Percentiles rank a stretch among this genome's conserved stretches.
phyloP scores from a whole-genome alignment of 1,284 basidiomycete species.

The Rhizoctonia solani region DNA sequence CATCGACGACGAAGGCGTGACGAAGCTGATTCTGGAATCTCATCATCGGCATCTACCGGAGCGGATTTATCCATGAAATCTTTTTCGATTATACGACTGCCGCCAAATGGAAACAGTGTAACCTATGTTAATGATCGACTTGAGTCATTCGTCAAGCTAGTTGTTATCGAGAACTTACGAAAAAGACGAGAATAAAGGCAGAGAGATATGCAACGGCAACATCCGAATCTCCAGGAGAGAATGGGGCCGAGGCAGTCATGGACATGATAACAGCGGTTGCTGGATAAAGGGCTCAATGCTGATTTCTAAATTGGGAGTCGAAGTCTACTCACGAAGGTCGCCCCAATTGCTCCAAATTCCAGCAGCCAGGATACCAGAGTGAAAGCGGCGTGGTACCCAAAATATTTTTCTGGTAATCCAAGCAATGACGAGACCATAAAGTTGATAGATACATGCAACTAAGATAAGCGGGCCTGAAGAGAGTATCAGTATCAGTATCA shows the following conservation, averaged over 20 bases:
- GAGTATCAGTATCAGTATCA: too few relatives aligned
- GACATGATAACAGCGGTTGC: conserved; percentile 68
- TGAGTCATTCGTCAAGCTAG: background rate
- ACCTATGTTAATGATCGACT: conserved; percentile 48
- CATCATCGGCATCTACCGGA: conserved; percentile 61
- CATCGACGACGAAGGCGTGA: conserved; percentile 39
- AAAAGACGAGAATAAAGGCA: conserved; percentile 52
- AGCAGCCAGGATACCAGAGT: conserved; percentile 66
- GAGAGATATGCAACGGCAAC: conserved; percentile 69
- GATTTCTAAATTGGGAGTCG: background rate
- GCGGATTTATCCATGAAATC: conserved; percentile 54
- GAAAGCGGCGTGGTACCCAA: conserved; percentile 78
- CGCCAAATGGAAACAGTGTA: conserved; percentile 66
- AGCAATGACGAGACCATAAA: conserved; percentile 58
- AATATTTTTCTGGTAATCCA: conserved; percentile 66
- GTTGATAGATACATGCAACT: conserved; percentile 58
- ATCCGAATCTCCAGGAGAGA: conserved; percentile 56
- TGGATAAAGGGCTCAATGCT: conserved; percentile 40
- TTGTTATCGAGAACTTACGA: conserved; percentile 44
- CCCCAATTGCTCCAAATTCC: conserved; percentile 69
- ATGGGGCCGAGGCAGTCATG: conserved; percentile 57
- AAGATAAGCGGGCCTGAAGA: conserved; percentile 58
- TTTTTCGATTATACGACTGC: conserved; percentile 55
- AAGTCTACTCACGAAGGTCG: conserved; percentile 61
- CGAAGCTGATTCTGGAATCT: conserved; percentile 48